Conservation (phyloP, 225 moss, liverwort and hornwort genomes). For the Bryum argenteum region DNA sequence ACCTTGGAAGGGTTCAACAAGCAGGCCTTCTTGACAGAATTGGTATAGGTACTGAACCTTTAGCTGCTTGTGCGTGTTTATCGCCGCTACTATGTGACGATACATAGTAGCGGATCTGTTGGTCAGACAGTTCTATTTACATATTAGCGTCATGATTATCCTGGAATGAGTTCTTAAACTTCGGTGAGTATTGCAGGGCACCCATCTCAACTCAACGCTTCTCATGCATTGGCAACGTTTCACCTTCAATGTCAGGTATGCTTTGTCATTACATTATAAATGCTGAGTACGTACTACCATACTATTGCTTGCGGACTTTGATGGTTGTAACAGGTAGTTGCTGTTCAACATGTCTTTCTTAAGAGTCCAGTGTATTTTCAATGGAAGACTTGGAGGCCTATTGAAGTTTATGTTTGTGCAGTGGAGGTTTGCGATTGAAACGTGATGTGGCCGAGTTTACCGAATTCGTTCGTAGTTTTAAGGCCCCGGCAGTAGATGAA, state of each 20-base stretch:
- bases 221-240: constrained; percentile 79
- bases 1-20: constrained; percentile 93
- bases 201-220: constrained; percentile 68
- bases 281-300: constrained; percentile 1
- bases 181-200: constrained; percentile 61
- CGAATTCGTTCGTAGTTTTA: constrained; percentile 81
- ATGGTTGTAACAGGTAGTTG: constrained; percentile 5
- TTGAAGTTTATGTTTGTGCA: constrained; percentile 34
- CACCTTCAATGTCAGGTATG: constrained; percentile 81
- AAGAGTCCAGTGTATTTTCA: background rate
- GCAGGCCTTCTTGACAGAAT: constrained; percentile 94
- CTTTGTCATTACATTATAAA: constrained; percentile 11
- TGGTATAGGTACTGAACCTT: constrained; percentile 76
- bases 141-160: background rate
- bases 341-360: background rate
- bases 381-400: constrained; percentile 21
- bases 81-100: background rate
- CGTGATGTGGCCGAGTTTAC: constrained; percentile 81
- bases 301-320: background rate
- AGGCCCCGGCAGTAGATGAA: constrained; percentile 89
- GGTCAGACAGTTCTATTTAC: background rate
- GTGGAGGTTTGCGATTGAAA: constrained; percentile 89
- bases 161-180: constrained; percentile 20
- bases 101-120: constrained; percentile 15
- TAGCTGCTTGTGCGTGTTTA: constrained; percentile 28